Conservation (phyloP, 129 eudicot species). For the Lactuca saligna region DNA sequence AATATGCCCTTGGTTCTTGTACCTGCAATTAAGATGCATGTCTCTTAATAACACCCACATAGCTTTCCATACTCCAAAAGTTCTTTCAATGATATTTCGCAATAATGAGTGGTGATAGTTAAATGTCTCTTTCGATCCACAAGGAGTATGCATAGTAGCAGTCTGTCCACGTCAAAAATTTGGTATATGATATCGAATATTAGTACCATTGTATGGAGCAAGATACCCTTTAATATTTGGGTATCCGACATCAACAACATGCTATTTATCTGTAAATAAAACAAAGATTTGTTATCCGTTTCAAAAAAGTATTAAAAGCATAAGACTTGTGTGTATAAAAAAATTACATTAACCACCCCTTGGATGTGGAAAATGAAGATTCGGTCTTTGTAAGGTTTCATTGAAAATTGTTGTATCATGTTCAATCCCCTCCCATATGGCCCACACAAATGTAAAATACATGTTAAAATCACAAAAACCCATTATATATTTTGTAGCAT, state of each 20-base stretch:
- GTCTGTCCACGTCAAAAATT: neutral
- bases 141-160: neutral
- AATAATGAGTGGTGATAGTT: neutral
- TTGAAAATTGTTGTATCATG: too few relatives aligned
- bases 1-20: neutral
- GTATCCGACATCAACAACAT: too few relatives aligned
- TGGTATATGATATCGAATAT: neutral
- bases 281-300: neutral
- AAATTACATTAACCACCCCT: too few relatives aligned
- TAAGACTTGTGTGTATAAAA: too few relatives aligned
- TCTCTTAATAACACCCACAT: slow-evolving; percentile 1
- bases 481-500: neutral
- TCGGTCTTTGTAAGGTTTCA: too few relatives aligned
- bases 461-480: neutral
- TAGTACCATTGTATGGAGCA: neutral
- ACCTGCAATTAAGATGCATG: neutral
- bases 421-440: too few relatives aligned
- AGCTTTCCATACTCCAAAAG: slow-evolving; percentile 1
- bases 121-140: neutral
- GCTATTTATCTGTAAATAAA: neutral
- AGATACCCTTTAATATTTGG: too few relatives aligned
- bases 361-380: too few relatives aligned
- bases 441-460: neutral
- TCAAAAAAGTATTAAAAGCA: neutral
- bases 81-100: neutral